phyloP scores from a whole-genome alignment of 2,329 filamentous ascomycete genomes.

The Alternaria brassicae region DNA sequence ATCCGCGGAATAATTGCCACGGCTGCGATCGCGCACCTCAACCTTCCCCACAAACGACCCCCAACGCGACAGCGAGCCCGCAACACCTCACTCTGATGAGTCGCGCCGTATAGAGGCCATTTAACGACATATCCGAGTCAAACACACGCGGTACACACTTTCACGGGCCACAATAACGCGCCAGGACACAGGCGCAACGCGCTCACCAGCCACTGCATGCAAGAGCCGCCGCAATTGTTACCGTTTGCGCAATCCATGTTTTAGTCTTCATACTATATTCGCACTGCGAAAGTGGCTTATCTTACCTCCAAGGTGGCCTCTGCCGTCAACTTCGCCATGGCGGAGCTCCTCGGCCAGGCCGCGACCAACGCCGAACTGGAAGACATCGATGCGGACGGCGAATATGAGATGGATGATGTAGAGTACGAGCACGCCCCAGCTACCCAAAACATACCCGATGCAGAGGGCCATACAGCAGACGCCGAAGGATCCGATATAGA shows the following conservation, averaged over 20 bases:
- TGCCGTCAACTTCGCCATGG: conserved; percentile 53
- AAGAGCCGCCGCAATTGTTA: conserved; percentile 28
- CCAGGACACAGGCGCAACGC: conserved; percentile 36
- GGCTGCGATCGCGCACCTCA: conserved; percentile 27
- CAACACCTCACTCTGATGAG: conserved; percentile 20
- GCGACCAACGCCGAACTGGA: conserved; percentile 42
- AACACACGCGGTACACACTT: conserved; percentile 12
- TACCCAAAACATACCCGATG: conserved; percentile 27
- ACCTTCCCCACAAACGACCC: conserved; percentile 32
- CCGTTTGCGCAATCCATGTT: conserved; percentile 35
- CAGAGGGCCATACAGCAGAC: conserved; percentile 48
- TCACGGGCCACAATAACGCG: conserved; percentile 33
- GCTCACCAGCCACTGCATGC: conserved; percentile 37
- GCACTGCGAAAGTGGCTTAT: conserved; percentile 46
- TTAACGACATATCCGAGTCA: conserved; percentile 14
- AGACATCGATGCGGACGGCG: conserved; percentile 50
- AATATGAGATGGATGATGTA: conserved; percentile 50
- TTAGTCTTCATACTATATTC: conserved; percentile 20
- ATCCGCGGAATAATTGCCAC: conserved; percentile 34
- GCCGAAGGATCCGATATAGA: conserved; percentile 54
- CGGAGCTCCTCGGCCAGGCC: conserved; percentile 49
- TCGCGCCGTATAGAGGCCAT: not conserved
- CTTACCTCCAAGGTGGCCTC: conserved; percentile 50
- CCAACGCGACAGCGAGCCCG: conserved; percentile 36
- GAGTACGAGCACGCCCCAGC: conserved; percentile 36